Evolutionary conservation across 345 rosid genomes (phyloP), one percentile per base, ranked within the genome.

Genomic region (Gossypium turneri): DNA sequence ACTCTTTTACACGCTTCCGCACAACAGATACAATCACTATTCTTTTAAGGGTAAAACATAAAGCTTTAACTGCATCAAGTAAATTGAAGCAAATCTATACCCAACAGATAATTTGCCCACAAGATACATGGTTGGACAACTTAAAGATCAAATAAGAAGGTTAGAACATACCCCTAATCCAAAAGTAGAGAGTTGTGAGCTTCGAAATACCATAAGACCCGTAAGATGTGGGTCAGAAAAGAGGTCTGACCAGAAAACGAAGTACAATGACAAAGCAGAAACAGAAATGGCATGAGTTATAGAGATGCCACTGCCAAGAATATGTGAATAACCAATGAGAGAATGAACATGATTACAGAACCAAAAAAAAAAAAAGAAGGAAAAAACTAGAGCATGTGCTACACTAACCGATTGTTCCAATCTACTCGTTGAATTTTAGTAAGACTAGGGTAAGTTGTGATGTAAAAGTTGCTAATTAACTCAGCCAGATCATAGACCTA

Each of bases 391-490:
- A 38, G 13, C 74, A 34, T 70, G 50, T 7, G 53, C 51, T 15
- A 24, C 8, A 48, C 81, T 82, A 78, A 90, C 98, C 97, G 83
- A 61, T 94, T 92, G 78, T 90, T 92, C 98, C 98, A 94, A 74
- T 94, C 97, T 62, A 85, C 73, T 55, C 86, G 85, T 70, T 94
- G 90, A 41, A 81, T 53, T 75, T 89, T 88, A 41, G 92, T 80
- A 55, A 94, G 90, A 75, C 80, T 79, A 65, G 84, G 45, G 73
- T 86, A 94, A 44, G 88, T 71, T 84, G 84, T 92, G 79, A 84
- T 77, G 80, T 89, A 87, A 81, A 84, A 78, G 67, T 77, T 79
- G 77, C 97, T 92, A 73, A 88, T 67, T 67, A 88, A 70, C 44
- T 88, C 84, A 10, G 88, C 72, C 71, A 89, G 84, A 84, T 92